Evolutionary conservation across 2,329 filamentous ascomycete genomes (phyloP).

Genomic region (Alternaria angustiovoidea): DNA sequence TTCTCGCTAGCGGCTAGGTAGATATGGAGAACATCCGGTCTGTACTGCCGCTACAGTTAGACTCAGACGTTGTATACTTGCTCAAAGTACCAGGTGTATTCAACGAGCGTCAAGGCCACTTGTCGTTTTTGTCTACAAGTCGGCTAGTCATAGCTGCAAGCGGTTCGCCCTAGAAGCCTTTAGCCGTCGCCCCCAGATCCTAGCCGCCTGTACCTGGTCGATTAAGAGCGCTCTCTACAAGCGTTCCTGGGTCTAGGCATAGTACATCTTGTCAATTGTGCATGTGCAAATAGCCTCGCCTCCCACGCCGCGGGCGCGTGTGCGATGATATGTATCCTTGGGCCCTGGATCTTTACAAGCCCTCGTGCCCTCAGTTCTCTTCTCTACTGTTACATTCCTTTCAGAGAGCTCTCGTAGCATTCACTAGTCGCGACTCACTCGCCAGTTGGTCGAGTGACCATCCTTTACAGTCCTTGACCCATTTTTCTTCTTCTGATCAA

Average conservation of each 20-base stretch:
- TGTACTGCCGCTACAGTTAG: background rate
- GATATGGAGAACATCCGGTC: background rate
- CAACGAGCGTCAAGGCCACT: conserved; percentile 10
- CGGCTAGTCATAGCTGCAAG: background rate
- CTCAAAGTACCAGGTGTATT: background rate
- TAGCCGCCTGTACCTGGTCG: conserved; percentile 23
- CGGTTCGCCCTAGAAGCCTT: conserved; percentile 14
- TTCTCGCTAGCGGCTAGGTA: background rate
- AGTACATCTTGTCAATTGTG: conserved; percentile 32
- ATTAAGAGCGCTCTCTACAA: conserved; percentile 25
- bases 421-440: conserved; percentile 18
- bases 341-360: conserved; percentile 10
- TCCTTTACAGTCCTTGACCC: conserved; percentile 9
- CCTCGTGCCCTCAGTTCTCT: conserved; percentile 20
- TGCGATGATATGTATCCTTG: conserved; percentile 23
- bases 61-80: background rate
- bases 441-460: conserved; percentile 17
- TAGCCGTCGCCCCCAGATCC: conserved; percentile 39
- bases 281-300: conserved; percentile 20
- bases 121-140: conserved; percentile 17
- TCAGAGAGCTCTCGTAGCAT: conserved; percentile 35
- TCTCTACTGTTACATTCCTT: conserved; percentile 38
- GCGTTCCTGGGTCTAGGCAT: conserved; percentile 18
- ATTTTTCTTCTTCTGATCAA: background rate
- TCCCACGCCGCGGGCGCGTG: conserved; percentile 19